Percentiles rank a stretch among this genome's conserved stretches.
Conservation (phyloP, 1,284 basidiomycete genomes). For the Fomitopsis schrenkii region DNA sequence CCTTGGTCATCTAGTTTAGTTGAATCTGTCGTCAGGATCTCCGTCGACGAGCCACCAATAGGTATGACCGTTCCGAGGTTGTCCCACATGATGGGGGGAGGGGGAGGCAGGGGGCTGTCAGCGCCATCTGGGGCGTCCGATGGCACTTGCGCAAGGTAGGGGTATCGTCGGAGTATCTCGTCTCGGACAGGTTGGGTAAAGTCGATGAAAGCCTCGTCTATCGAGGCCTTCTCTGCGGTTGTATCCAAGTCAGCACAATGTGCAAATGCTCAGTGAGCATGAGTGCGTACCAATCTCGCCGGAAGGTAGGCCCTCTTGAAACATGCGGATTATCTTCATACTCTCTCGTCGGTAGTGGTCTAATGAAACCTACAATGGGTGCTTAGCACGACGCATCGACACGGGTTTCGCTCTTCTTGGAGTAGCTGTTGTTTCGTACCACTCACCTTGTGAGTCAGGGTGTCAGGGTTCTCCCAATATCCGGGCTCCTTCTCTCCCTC, state of each 20-base stretch:
- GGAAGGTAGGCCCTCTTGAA: constrained; percentile 75
- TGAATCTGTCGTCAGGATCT: constrained; percentile 13
- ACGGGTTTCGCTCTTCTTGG: not conserved
- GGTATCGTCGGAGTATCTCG: constrained; percentile 67
- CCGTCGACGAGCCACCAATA: constrained; percentile 35
- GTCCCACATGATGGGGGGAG: constrained; percentile 69
- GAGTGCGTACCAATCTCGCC: constrained; percentile 57
- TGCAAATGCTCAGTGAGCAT: not conserved
- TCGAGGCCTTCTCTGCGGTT: constrained; percentile 74
- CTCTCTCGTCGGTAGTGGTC: constrained; percentile 94
- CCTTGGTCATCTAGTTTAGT: not conserved
- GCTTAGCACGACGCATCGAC: not conserved
- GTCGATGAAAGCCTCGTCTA: constrained; percentile 89
- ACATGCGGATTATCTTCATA: constrained; percentile 83
- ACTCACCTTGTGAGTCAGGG: constrained; percentile 85
- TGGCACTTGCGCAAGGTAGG: constrained; percentile 72
- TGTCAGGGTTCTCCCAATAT: constrained; percentile 86
- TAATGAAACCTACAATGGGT: constrained; percentile 72
- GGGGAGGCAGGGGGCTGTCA: constrained; percentile 81
- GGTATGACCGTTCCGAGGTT: constrained; percentile 71
- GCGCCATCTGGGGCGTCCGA: constrained; percentile 63
- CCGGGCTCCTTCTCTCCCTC: constrained; percentile 87
- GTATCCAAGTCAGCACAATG: not conserved
- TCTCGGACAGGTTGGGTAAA: constrained; percentile 77
- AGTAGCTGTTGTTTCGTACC: too few relatives aligned